Percentiles rank a stretch among this genome's conserved stretches.
Conservation (phyloP, 768 basidiomycete genomes). For the Mycena venus region DNA sequence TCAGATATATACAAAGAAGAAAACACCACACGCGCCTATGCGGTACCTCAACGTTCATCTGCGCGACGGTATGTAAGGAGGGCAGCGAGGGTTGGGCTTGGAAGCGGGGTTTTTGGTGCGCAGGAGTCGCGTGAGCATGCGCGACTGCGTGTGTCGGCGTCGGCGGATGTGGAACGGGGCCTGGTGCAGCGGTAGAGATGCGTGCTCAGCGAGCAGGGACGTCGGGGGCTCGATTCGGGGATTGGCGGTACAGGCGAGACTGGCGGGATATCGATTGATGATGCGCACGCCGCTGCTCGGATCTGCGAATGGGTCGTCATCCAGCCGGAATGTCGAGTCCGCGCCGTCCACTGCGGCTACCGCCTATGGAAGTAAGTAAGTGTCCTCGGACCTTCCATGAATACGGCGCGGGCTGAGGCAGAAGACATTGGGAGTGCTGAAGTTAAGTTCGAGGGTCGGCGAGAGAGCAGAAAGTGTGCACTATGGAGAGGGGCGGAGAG, state of each 20-base stretch:
- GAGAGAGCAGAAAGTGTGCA: too few relatives aligned
- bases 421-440: too few relatives aligned
- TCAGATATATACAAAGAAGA: neutral
- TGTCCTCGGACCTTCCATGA: too few relatives aligned
- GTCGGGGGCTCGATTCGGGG: neutral
- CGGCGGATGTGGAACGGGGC: conserved; percentile 18
- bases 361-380: too few relatives aligned
- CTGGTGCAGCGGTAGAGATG: conserved; percentile 28
- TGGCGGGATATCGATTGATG: too few relatives aligned
- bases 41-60: conserved; percentile 60
- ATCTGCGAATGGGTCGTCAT: conserved; percentile 84
- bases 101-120: conserved; percentile 64
- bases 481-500: too few relatives aligned
- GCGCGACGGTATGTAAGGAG: conserved; percentile 61
- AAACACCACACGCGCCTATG: conserved; percentile 53
- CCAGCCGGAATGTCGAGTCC: conserved; percentile 61
- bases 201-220: conserved; percentile 2
- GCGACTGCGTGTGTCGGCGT: conserved; percentile 30
- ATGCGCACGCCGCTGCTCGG: conserved; percentile 46
- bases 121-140: conserved; percentile 48
- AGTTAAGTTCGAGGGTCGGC: too few relatives aligned
- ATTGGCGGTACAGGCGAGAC: too few relatives aligned
- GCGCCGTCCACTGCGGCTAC: too few relatives aligned
- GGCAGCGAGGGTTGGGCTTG: conserved; percentile 64
- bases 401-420: too few relatives aligned